phyloP scores from a whole-genome alignment of 106 monocot genomes.

The Alisma plantagoaquatica region DNA sequence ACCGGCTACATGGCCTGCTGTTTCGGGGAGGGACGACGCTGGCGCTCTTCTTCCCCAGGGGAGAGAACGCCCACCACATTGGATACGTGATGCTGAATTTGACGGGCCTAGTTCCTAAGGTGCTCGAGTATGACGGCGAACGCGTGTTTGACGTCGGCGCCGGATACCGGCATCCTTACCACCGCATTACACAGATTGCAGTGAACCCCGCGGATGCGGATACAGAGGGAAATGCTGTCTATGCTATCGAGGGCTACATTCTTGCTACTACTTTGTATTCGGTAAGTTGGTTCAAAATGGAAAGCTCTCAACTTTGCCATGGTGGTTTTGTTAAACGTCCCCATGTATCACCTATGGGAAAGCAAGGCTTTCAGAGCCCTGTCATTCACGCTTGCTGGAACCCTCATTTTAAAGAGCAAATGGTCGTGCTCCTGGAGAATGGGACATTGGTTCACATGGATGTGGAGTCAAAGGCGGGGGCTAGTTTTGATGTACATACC shows the following conservation, averaged over 20 bases:
- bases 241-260: constrained; percentile 34
- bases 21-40: constrained; percentile 7
- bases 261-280: constrained; percentile 59
- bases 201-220: not conserved
- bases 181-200: constrained; percentile 38
- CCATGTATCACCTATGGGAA: constrained; percentile 31
- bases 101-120: not conserved
- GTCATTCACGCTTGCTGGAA: constrained; percentile 69
- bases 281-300: constrained; percentile 70
- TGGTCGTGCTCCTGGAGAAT: constrained; percentile 45
- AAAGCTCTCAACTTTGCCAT: constrained; percentile 10
- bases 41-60: constrained; percentile 59
- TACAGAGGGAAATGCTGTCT: not conserved
- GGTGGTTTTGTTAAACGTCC: constrained; percentile 5
- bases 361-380: constrained; percentile 35
- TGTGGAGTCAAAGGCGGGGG: constrained; percentile 20
- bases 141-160: constrained; percentile 19
- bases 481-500: constrained; percentile 23
- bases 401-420: constrained; percentile 43
- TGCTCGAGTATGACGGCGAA: constrained; percentile 14
- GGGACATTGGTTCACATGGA: constrained; percentile 65
- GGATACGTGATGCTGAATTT: constrained; percentile 22
- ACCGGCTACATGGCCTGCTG: constrained; percentile 26
- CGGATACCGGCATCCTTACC: constrained; percentile 38
- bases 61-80: constrained; percentile 42